phyloP scores from a whole-genome alignment of 2,329 filamentous ascomycete genomes.

The Paraconiothyrium brasiliense region DNA sequence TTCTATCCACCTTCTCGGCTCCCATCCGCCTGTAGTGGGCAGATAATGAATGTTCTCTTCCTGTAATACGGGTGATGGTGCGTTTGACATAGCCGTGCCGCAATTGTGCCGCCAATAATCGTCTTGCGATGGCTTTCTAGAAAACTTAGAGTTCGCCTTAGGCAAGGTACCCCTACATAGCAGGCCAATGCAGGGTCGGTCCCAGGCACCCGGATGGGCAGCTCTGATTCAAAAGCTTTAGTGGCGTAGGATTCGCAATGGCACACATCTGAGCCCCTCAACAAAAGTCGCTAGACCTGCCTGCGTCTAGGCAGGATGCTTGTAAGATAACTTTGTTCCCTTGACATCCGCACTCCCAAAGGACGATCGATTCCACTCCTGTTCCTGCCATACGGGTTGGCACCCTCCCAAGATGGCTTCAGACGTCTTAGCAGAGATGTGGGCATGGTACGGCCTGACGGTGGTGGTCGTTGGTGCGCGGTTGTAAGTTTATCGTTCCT shows the following conservation, averaged over 20 bases:
- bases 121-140: background rate
- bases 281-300: background rate
- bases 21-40: background rate
- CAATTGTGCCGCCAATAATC: background rate
- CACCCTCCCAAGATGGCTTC: slow-evolving; percentile 12
- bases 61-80: background rate
- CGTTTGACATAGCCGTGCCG: background rate
- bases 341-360: background rate
- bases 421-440: slow-evolving; percentile 47
- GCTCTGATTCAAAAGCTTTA: background rate
- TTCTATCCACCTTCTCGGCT: background rate
- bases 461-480: slow-evolving; percentile 44
- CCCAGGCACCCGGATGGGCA: background rate
- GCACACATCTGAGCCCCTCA: background rate
- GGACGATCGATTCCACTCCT: background rate
- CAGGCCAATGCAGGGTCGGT: background rate
- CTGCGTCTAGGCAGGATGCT: background rate
- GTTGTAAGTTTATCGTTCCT: slow-evolving; percentile 42
- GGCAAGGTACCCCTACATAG: slow-evolving; percentile 2
- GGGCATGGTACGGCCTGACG: slow-evolving; percentile 53
- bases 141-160: background rate
- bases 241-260: background rate
- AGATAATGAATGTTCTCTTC: background rate
- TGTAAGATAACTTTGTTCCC: background rate
- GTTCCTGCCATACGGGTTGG: background rate